phyloP scores from a whole-genome alignment of 805 yeast species.

The Wilhelminamyces savonicus region DNA sequence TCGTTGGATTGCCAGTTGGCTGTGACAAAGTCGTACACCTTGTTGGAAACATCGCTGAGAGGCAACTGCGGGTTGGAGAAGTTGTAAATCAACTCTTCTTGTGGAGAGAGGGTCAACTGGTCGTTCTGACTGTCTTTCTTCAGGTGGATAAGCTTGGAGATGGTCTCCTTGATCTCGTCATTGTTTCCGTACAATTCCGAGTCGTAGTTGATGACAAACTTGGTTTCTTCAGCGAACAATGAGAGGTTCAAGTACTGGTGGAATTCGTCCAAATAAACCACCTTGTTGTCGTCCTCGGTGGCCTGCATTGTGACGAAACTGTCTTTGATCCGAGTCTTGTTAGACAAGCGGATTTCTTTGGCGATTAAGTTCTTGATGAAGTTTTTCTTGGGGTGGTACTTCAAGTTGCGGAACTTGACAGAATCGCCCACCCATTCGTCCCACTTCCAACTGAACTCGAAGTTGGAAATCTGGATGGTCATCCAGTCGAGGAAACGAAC shows the following conservation, averaged over 20 bases:
- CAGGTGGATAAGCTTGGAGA: constrained; percentile 17
- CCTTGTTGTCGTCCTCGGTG: constrained; percentile 17
- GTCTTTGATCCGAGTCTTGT: constrained; percentile 60
- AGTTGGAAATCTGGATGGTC: constrained; percentile 86
- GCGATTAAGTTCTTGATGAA: constrained; percentile 74
- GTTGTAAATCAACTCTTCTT: constrained; percentile 32
- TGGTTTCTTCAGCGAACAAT: constrained; percentile 21
- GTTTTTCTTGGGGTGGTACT: constrained; percentile 65
- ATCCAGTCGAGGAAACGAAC: constrained; percentile 83
- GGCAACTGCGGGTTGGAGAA: constrained; percentile 33
- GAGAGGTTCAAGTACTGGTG: constrained; percentile 33
- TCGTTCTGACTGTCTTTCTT: constrained; percentile 16
- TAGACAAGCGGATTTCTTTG: constrained; percentile 81
- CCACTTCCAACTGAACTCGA: constrained; percentile 98
- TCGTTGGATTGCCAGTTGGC: constrained; percentile 34
- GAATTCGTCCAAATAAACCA: constrained; percentile 30
- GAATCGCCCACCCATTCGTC: constrained; percentile 78
- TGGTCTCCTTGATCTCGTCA: constrained; percentile 18
- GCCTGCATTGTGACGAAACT: constrained; percentile 44
- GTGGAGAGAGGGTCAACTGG: constrained; percentile 21
- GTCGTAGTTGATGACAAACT: constrained; percentile 29
- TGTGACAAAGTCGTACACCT: constrained; percentile 35
- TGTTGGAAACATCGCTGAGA: constrained; percentile 27
- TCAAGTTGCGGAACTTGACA: constrained; percentile 32
- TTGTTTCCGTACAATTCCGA: constrained; percentile 20